Evolutionary conservation across 257 asterid species (phyloP), one percentile per base, ranked within the genome.

Genomic region (Rehmannia glutinosa): DNA sequence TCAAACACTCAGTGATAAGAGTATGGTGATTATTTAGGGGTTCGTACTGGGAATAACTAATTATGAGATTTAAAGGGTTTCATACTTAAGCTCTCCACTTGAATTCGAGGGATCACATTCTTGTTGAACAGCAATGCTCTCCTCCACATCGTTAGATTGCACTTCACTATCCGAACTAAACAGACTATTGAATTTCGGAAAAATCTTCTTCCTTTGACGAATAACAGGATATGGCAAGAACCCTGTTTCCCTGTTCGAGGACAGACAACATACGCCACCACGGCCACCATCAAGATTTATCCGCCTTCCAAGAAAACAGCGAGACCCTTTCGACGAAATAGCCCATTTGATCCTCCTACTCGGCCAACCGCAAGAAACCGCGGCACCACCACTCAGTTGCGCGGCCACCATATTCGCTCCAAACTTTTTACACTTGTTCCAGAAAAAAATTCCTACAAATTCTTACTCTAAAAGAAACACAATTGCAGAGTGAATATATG

Each of bases 391-490:
- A 36, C 72, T 70, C 47, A 85, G 65, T 64, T 83, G 89, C 41
- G 88, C 79, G 60, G 82, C 80, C 56, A 58, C 82, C 95, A 89
- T 87, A 33, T 64, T 30, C 55, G 62, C 61, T 46, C 51, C 27
- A 55, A 47, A 24, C 19, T 50, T 13, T 27, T 15, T 0, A 10
- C 5, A 55, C 51, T 15, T 35, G 19, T 50, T 32, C 47, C 62
- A 41, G 60, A 36, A 32, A 49, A 59, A 23, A 64, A 69, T 8
- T 27, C 54, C 38, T 62, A 58, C 53, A 39, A 55, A 57, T 62
- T 28, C 60, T 64, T 66, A 25, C 62, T 25, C 20, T 2, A 4
- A 28, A 8, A 50, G 19, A 24, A 60, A 51, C 17, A 8, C 58
- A 20, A 20, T 13, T 20, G 39, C 41, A 50, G 52, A 62, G n/a